Evolutionary conservation across 331 rosid genomes (phyloP).

Genomic region (Cydonia oblonga): DNA sequence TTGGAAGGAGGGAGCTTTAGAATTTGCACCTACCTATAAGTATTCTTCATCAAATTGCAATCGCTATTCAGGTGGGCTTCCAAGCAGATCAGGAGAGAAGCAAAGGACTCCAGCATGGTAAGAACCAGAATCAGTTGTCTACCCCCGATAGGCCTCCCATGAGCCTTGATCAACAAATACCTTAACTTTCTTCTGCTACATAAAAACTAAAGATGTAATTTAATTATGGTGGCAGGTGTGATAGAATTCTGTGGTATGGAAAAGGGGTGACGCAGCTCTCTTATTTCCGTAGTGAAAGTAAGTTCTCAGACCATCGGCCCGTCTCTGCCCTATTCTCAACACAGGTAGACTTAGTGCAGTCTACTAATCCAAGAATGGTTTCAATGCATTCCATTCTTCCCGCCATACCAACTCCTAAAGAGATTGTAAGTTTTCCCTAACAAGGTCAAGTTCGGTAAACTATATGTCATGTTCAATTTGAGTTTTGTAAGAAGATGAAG

Average conservation of each 20-base stretch:
- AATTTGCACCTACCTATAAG: conserved; percentile 90
- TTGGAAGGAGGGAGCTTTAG: conserved; percentile 84
- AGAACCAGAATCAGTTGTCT: not conserved
- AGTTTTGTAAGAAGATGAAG: not conserved
- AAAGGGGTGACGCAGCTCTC: conserved; percentile 84
- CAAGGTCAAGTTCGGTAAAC: not conserved
- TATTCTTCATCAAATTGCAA: conserved; percentile 53
- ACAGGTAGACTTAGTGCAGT: conserved; percentile 41
- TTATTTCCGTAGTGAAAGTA: conserved; percentile 79
- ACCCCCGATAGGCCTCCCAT: not conserved
- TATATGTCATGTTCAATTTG: not conserved
- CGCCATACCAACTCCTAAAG: conserved; percentile 20
- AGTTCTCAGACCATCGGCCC: conserved; percentile 93
- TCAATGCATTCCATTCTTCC: conserved; percentile 25
- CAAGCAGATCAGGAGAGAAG: conserved; percentile 65
- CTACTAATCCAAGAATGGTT: conserved; percentile 32
- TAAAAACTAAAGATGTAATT: not conserved
- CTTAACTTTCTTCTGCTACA: not conserved
- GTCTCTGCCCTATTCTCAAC: conserved; percentile 84
- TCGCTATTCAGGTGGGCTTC: conserved; percentile 66
- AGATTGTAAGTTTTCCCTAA: conserved; percentile 34
- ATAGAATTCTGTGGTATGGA: conserved; percentile 86
- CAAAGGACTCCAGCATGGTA: conserved; percentile 99
- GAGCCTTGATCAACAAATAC: not conserved
- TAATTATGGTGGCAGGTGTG: conserved; percentile 55